These are phyloP conservation scores for Dothistroma septosporum DNA, from an alignment of 2,329 filamentous ascomycete species.

Conservation along the genomic window DNA sequence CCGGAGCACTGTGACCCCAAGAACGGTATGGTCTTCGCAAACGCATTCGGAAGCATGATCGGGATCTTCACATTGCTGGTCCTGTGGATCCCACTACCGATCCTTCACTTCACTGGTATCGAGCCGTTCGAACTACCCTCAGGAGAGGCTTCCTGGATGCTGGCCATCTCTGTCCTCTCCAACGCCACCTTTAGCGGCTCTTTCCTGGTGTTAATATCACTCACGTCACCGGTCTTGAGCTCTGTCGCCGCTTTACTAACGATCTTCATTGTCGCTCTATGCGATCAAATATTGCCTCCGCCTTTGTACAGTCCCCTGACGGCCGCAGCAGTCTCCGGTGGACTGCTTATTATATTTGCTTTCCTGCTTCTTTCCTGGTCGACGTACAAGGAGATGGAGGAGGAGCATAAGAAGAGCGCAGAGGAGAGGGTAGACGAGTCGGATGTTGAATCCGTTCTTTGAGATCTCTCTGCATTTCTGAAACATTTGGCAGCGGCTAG, in stretches of 20 bases:
- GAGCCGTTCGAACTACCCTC: conserved; percentile 80
- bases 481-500: too few relatives aligned
- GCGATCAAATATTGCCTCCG: conserved; percentile 76
- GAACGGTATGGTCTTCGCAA: conserved; percentile 95
- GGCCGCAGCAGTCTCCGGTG: conserved; percentile 72
- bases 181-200: conserved; percentile 92
- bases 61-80: conserved; percentile 80
- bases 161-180: conserved; percentile 73
- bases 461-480: neutral
- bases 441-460: conserved; percentile 39
- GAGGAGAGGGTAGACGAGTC: conserved; percentile 40
- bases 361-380: conserved; percentile 87
- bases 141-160: conserved; percentile 72
- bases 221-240: conserved; percentile 81
- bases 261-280: conserved; percentile 92
- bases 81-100: conserved; percentile 85
- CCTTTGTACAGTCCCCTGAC: conserved; percentile 67
- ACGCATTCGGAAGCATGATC: conserved; percentile 83
- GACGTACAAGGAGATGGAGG: conserved; percentile 87
- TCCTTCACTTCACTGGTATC: conserved; percentile 72
- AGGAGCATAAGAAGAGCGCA: conserved; percentile 64
- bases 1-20: conserved; percentile 78
- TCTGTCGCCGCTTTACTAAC: conserved; percentile 91
- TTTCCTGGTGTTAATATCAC: conserved; percentile 85
- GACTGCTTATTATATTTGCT: conserved; percentile 78